Conservation (phyloP, 192 early-diverging fungal species). For the Umbelopsis sp. region DNA sequence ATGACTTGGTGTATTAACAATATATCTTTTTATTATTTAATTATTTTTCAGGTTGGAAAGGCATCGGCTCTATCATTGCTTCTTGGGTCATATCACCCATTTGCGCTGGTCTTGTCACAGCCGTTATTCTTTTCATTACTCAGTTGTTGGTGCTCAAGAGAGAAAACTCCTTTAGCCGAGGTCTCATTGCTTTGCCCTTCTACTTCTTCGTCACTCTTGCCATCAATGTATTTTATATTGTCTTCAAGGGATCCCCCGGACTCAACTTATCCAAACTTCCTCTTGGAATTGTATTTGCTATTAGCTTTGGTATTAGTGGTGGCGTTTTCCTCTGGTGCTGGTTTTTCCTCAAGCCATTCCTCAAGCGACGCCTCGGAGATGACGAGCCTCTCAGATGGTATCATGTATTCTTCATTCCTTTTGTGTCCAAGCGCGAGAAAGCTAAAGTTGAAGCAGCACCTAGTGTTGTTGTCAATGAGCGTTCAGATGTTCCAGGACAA, state of each 20-base stretch:
- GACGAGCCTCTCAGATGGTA: slow-evolving; percentile 75
- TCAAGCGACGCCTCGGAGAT: slow-evolving; percentile 61
- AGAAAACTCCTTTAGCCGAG: slow-evolving; percentile 65
- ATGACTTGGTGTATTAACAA: neutral
- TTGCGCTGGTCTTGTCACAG: slow-evolving; percentile 64
- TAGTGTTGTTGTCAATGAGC: slow-evolving; percentile 16
- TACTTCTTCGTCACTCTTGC: slow-evolving; percentile 70
- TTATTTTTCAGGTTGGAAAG: slow-evolving; percentile 27
- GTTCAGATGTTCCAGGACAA: slow-evolving; percentile 21
- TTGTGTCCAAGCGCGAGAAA: slow-evolving; percentile 53
- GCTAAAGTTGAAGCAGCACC: neutral
- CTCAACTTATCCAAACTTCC: slow-evolving; percentile 39
- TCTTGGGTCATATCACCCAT: slow-evolving; percentile 80
- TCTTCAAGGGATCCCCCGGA: slow-evolving; percentile 69
- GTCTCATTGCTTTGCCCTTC: slow-evolving; percentile 65
- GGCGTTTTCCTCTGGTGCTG: slow-evolving; percentile 53
- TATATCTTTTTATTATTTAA: neutral
- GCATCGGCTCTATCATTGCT: slow-evolving; percentile 59
- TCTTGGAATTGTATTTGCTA: slow-evolving; percentile 58
- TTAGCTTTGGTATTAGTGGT: slow-evolving; percentile 62
- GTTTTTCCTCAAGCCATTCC: slow-evolving; percentile 70
- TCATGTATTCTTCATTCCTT: slow-evolving; percentile 64
- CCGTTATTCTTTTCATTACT: slow-evolving; percentile 66
- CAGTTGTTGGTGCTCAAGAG: slow-evolving; percentile 63
- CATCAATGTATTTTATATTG: slow-evolving; percentile 69